Percentiles rank a stretch among this genome's conserved stretches.
These are phyloP conservation scores for Selaginella moellendorffii DNA, from an alignment of 75 land plant genomes.

Conservation along the genomic window DNA sequence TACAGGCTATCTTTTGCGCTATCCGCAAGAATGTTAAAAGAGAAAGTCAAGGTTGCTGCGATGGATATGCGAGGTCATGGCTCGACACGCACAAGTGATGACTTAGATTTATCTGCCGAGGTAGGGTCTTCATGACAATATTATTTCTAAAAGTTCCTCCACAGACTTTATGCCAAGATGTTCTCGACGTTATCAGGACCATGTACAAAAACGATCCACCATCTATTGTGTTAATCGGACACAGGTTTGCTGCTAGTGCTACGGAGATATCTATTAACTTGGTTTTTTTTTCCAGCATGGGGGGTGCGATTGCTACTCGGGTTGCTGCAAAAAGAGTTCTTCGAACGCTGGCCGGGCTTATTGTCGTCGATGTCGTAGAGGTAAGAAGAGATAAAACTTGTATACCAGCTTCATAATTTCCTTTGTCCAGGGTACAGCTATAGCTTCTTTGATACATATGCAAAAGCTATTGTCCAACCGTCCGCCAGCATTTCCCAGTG, in stretches of 20 bases:
- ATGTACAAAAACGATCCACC: conserved; percentile 79
- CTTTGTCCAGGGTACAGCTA: conserved; percentile 77
- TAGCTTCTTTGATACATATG: conserved; percentile 89
- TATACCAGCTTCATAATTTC: background rate
- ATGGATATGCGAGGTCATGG: conserved; percentile 97
- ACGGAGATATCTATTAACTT: background rate
- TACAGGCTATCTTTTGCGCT: conserved; percentile 90
- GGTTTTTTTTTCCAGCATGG: conserved; percentile 56
- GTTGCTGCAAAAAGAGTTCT: conserved; percentile 64
- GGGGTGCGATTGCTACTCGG: conserved; percentile 88
- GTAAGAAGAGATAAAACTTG: conserved; percentile 19
- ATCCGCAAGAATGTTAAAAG: conserved; percentile 58
- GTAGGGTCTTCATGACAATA: conserved; percentile 15
- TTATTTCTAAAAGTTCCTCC: conserved; percentile 7
- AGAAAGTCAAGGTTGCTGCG: conserved; percentile 71
- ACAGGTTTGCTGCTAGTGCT: conserved; percentile 62
- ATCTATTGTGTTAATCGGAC: conserved; percentile 85
- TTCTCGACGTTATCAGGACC: conserved; percentile 48
- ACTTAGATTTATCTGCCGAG: conserved; percentile 66
- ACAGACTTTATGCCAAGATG: conserved; percentile 86
- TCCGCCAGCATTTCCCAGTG: conserved; percentile 49
- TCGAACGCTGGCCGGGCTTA: conserved; percentile 45
- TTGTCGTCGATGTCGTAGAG: conserved; percentile 97
- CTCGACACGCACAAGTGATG: conserved; percentile 53
- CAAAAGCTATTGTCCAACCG: conserved; percentile 75